phyloP scores from a whole-genome alignment of 75 land plant species.

The Picea glauca region DNA sequence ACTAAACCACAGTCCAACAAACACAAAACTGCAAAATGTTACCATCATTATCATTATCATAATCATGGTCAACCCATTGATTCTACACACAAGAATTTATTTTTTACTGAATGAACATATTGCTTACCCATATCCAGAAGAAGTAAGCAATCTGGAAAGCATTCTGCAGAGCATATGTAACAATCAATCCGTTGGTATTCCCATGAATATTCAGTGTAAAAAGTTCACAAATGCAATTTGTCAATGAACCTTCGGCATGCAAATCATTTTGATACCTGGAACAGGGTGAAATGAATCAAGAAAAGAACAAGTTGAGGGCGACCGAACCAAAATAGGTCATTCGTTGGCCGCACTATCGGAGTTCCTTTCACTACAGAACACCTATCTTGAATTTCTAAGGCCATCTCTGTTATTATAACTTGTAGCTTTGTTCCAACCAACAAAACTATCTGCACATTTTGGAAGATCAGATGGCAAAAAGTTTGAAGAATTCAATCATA shows the following conservation, averaged over 20 bases:
- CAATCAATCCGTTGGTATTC: not conserved
- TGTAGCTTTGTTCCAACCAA: constrained; percentile 75
- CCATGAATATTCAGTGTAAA: not conserved
- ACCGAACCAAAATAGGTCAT: constrained; percentile 72
- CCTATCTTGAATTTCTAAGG: constrained; percentile 37
- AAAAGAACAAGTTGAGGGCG: constrained; percentile 52
- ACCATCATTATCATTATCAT: too few species aligned
- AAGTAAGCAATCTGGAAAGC: constrained; percentile 50
- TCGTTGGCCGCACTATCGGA: constrained; percentile 47
- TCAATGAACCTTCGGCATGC: not conserved
- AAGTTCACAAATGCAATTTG: not conserved
- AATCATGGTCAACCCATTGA: too few species aligned
- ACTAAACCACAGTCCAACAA: too few species aligned
- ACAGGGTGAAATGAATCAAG: constrained; percentile 64
- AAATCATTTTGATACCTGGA: constrained; percentile 34
- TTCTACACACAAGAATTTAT: too few species aligned
- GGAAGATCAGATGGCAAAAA: not conserved
- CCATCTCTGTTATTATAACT: constrained; percentile 60
- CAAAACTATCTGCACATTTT: constrained; percentile 45
- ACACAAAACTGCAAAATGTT: too few species aligned
- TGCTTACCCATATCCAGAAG: constrained; percentile 40
- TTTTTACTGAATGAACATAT: too few species aligned
- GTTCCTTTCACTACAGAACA: constrained; percentile 44
- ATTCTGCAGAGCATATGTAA: constrained; percentile 18
- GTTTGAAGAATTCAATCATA: constrained; percentile 15